Conservation (phyloP, 2,329 filamentous ascomycete species). For the Xylaria sp. region DNA sequence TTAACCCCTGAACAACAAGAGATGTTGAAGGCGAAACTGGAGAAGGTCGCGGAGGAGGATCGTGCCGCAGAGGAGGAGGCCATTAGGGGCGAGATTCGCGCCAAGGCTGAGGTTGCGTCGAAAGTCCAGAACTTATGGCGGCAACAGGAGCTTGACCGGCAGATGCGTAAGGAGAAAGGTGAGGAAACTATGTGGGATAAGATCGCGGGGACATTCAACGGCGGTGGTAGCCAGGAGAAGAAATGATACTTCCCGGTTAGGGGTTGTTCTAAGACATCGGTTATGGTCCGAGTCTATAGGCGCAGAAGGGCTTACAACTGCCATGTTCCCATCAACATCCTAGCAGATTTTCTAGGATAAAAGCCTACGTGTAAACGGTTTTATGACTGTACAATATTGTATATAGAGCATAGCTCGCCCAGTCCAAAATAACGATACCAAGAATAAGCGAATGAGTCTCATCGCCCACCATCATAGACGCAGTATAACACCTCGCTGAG, state of each 20-base stretch:
- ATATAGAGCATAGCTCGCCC: conserved; percentile 21
- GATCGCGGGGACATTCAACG: conserved; percentile 49
- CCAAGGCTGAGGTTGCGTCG: conserved; percentile 68
- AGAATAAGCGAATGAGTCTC: conserved; percentile 10
- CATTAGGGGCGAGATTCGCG: conserved; percentile 69
- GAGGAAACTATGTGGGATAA: conserved; percentile 59
- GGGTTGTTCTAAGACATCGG: background rate
- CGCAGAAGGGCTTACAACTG: background rate
- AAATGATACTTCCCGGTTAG: conserved; percentile 28
- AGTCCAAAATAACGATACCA: conserved; percentile 20
- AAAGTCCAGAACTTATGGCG: conserved; percentile 66
- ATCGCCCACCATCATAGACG: background rate
- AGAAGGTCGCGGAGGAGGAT: conserved; percentile 68
- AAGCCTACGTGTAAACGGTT: background rate
- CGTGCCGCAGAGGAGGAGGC: conserved; percentile 72
- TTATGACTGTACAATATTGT: conserved; percentile 35
- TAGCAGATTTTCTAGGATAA: background rate
- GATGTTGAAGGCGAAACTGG: conserved; percentile 64
- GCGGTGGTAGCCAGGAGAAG: conserved; percentile 33
- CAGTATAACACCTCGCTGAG: background rate
- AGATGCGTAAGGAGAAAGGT: conserved; percentile 67
- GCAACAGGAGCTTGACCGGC: conserved; percentile 64
- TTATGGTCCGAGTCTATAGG: background rate
- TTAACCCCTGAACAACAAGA: conserved; percentile 62
- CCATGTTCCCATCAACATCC: background rate